phyloP scores from a whole-genome alignment of 179 eudicot genomes.

The Silene noctiflora region DNA sequence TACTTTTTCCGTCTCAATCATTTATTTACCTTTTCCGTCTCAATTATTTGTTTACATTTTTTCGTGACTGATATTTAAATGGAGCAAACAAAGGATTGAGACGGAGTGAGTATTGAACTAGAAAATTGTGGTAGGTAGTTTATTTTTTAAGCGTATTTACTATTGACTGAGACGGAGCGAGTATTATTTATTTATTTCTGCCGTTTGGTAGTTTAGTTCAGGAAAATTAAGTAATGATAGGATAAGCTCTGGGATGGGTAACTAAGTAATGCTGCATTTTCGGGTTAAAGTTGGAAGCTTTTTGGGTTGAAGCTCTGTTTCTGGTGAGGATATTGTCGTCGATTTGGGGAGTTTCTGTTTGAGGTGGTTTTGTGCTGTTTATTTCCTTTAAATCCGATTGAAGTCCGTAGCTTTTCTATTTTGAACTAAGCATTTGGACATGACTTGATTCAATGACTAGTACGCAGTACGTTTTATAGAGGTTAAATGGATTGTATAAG shows the following conservation, averaged over 20 bases:
- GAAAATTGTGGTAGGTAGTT: too few species aligned
- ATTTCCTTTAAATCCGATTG: neutral
- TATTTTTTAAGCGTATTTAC: too few species aligned
- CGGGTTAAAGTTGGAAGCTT: neutral
- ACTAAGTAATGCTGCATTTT: neutral
- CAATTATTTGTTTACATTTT: too few species aligned
- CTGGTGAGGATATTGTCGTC: neutral
- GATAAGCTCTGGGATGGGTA: neutral
- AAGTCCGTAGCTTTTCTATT: neutral
- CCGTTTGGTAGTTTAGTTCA: too few species aligned
- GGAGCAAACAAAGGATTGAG: too few species aligned
- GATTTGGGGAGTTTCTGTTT: slow-evolving; percentile 1
- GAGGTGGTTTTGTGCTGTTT: neutral
- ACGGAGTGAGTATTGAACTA: too few species aligned
- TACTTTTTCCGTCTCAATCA: too few species aligned
- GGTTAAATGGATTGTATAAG: neutral
- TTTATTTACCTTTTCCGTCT: too few species aligned
- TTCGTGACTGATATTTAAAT: too few species aligned
- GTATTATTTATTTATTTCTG: too few species aligned
- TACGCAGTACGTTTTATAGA: too few species aligned
- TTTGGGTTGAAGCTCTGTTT: neutral
- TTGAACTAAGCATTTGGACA: neutral
- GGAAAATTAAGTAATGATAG: neutral
- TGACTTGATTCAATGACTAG: neutral
- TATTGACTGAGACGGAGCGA: too few species aligned